phyloP scores from a whole-genome alignment of 179 eudicot species.

The Patellifolia procumbens region DNA sequence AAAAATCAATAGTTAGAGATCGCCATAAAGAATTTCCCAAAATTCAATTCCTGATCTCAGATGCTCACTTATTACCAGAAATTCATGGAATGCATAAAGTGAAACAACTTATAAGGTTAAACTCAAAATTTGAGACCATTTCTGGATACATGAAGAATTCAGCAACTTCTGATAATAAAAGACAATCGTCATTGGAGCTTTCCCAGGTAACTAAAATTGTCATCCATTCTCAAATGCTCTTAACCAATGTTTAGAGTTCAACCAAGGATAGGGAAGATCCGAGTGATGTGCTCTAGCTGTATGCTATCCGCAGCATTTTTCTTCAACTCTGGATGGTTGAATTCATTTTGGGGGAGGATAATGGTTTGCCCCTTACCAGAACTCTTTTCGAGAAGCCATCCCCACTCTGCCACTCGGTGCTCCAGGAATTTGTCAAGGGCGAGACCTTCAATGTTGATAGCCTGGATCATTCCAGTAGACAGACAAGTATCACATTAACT shows the following conservation, averaged over 20 bases:
- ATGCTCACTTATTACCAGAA: neutral
- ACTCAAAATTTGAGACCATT: constrained; percentile 3
- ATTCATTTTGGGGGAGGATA: constrained; percentile 56
- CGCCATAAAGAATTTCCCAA: too few species aligned
- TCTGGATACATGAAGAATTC: neutral
- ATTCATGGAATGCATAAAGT: neutral
- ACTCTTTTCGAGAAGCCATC: constrained; percentile 75
- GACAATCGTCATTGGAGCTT: neutral
- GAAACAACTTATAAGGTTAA: neutral
- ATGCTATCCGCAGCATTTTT: constrained; percentile 59
- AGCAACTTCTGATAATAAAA: neutral
- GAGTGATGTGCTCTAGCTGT: constrained; percentile 68
- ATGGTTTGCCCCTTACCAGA: constrained; percentile 60
- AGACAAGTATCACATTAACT: neutral
- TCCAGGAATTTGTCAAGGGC: constrained; percentile 81
- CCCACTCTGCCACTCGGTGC: constrained; percentile 56
- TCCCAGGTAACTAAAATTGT: neutral
- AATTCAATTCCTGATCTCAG: neutral
- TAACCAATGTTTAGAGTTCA: constrained; percentile 25
- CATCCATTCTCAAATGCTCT: constrained; percentile 2
- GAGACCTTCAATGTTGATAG: constrained; percentile 74
- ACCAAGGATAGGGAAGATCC: constrained; percentile 80
- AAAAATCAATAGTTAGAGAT: too few species aligned
- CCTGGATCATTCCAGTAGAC: constrained; percentile 38
- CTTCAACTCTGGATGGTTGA: constrained; percentile 79